Evolutionary conservation across 345 rosid genomes (phyloP).

Genomic region (Ceriops zippeliana): DNA sequence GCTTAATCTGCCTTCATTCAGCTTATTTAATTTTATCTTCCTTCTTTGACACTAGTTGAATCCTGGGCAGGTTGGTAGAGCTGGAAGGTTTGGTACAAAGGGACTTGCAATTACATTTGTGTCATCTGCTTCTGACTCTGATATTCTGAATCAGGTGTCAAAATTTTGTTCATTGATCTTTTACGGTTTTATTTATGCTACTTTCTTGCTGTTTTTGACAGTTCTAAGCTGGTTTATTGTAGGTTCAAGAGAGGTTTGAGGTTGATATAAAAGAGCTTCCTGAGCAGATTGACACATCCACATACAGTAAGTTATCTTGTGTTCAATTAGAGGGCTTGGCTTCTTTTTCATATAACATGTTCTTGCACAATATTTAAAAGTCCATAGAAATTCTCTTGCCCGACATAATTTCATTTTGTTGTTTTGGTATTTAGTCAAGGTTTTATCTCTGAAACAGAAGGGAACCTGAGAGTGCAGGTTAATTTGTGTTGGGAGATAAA

Average conservation of each 20-base stretch:
- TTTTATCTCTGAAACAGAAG: too few species aligned
- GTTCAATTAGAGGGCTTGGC: too few species aligned
- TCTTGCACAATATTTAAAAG: too few species aligned
- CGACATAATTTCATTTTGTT: too few species aligned
- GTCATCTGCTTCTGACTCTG: constrained; percentile 82
- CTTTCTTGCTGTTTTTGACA: background rate
- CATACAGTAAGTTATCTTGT: constrained; percentile 26
- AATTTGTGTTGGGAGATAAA: too few species aligned
- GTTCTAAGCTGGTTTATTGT: background rate
- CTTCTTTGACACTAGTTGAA: background rate
- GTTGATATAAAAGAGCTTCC: constrained; percentile 42
- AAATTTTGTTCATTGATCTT: background rate
- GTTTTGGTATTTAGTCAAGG: too few species aligned
- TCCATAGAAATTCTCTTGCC: too few species aligned
- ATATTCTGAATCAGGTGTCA: constrained; percentile 76
- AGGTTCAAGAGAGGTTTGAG: constrained; percentile 40
- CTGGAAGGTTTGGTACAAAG: constrained; percentile 96
- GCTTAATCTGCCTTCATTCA: background rate
- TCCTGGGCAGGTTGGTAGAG: constrained; percentile 70
- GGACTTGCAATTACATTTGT: constrained; percentile 95
- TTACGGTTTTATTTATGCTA: background rate
- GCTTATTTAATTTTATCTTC: background rate
- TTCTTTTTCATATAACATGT: too few species aligned
- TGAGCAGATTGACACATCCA: constrained; percentile 40
- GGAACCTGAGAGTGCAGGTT: too few species aligned